Evolutionary conservation across 2,329 filamentous ascomycete species (phyloP).

Genomic region (Colletotrichum orbiculare): DNA sequence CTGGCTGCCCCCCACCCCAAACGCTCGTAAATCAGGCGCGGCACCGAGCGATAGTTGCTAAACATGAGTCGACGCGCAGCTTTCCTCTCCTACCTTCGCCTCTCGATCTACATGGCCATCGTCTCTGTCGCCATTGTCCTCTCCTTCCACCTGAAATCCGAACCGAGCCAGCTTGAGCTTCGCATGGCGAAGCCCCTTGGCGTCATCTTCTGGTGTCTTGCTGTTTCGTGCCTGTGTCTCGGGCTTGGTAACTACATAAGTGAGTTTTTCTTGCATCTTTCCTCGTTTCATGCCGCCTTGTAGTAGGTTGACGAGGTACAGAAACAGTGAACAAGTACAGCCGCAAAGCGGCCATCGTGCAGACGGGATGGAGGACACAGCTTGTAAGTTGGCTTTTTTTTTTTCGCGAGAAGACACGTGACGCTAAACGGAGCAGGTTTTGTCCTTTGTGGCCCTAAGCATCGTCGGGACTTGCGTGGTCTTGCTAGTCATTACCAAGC

Average conservation of each 20-base stretch:
- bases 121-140: slow-evolving; percentile 91
- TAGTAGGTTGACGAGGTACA: slow-evolving; percentile 40
- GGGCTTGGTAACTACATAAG: slow-evolving; percentile 90
- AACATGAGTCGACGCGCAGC: slow-evolving; percentile 49
- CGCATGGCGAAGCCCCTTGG: slow-evolving; percentile 86
- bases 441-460: slow-evolving; percentile 68
- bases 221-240: slow-evolving; percentile 78
- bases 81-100: slow-evolving; percentile 90
- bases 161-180: slow-evolving; percentile 77
- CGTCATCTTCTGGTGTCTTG: slow-evolving; percentile 86
- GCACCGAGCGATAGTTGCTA: background rate
- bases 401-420: background rate
- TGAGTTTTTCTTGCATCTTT: slow-evolving; percentile 48
- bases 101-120: slow-evolving; percentile 90
- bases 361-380: slow-evolving; percentile 94
- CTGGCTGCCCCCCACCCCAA: background rate
- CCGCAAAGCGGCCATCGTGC: slow-evolving; percentile 82
- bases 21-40: background rate
- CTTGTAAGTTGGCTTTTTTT: slow-evolving; percentile 59
- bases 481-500: slow-evolving; percentile 64
- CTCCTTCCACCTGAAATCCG: slow-evolving; percentile 87
- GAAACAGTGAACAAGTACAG: slow-evolving; percentile 84
- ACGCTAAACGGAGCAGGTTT: slow-evolving; percentile 56
- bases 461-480: slow-evolving; percentile 76
- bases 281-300: background rate